A percentile compares a stretch with the other conserved stretches of the same genome.
Conservation (phyloP, 148 eudicot genomes). For the Fagopyrum homotropicum region DNA sequence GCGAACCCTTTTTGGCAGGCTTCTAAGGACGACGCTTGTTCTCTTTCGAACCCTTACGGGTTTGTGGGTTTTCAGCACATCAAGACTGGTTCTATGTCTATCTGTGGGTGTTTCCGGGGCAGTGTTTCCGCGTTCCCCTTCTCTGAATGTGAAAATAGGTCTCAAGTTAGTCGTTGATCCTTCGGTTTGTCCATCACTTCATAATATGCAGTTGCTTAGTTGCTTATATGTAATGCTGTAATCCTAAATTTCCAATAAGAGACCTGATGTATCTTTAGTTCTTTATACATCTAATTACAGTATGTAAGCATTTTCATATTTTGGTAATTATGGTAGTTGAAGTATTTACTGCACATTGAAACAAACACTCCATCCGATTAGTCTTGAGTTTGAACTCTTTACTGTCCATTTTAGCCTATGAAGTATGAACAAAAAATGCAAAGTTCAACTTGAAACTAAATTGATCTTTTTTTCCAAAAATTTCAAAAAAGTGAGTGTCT, state of each 20-base stretch:
- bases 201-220: too few species aligned
- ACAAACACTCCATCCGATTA: too few species aligned
- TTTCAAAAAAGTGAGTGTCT: neutral
- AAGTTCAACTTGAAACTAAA: neutral
- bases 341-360: too few species aligned
- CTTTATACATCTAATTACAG: neutral
- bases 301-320: too few species aligned
- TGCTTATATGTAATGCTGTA: neutral
- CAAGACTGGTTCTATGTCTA: neutral
- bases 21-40: conserved; percentile 6
- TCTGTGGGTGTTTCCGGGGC: neutral
- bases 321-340: too few species aligned
- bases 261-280: neutral
- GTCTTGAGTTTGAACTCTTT: too few species aligned
- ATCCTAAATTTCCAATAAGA: neutral
- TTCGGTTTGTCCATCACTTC: too few species aligned
- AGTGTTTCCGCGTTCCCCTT: too few species aligned
- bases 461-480: neutral
- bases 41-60: neutral
- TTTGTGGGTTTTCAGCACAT: conserved; percentile 1
- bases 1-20: conserved; percentile 6
- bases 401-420: neutral
- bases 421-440: neutral
- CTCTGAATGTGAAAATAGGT: too few species aligned
- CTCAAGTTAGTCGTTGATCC: too few species aligned